Conservation (phyloP, 1,284 basidiomycete species). For the Marasmius oreades region DNA sequence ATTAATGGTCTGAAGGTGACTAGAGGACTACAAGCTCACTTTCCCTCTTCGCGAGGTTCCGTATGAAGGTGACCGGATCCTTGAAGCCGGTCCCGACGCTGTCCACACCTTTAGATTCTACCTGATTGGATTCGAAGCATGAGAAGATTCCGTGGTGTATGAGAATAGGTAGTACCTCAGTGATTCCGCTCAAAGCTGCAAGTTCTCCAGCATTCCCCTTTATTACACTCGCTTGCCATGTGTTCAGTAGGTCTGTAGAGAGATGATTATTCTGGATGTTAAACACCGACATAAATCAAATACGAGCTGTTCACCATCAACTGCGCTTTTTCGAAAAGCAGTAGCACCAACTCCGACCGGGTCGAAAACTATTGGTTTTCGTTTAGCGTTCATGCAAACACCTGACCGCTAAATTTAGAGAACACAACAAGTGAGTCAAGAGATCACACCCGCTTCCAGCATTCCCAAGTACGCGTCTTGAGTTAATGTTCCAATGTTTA, state of each 20-base stretch:
- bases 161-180: slow-evolving; percentile 49
- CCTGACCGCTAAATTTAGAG: slow-evolving; percentile 29
- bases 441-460: slow-evolving; percentile 65
- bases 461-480: slow-evolving; percentile 68
- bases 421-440: background rate
- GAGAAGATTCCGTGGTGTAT: background rate
- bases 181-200: slow-evolving; percentile 68
- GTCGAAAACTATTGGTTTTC: slow-evolving; percentile 87
- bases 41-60: slow-evolving; percentile 69
- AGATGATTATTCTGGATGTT: background rate
- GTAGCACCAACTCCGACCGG: slow-evolving; percentile 94
- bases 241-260: slow-evolving; percentile 65
- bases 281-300: slow-evolving; percentile 2
- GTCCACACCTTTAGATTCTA: slow-evolving; percentile 86
- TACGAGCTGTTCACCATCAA: slow-evolving; percentile 38
- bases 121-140: slow-evolving; percentile 38
- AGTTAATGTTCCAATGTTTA: slow-evolving; percentile 89
- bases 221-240: slow-evolving; percentile 88
- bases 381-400: slow-evolving; percentile 62
- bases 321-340: slow-evolving; percentile 59
- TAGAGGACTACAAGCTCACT: slow-evolving; percentile 43
- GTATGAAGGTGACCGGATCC: slow-evolving; percentile 73
- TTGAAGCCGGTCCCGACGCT: slow-evolving; percentile 74
- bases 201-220: slow-evolving; percentile 96
- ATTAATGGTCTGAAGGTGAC: background rate